These are phyloP conservation scores for Cyberlindnera euphorbiiphila DNA, from an alignment of 805 yeast species.

Conservation along the genomic window DNA sequence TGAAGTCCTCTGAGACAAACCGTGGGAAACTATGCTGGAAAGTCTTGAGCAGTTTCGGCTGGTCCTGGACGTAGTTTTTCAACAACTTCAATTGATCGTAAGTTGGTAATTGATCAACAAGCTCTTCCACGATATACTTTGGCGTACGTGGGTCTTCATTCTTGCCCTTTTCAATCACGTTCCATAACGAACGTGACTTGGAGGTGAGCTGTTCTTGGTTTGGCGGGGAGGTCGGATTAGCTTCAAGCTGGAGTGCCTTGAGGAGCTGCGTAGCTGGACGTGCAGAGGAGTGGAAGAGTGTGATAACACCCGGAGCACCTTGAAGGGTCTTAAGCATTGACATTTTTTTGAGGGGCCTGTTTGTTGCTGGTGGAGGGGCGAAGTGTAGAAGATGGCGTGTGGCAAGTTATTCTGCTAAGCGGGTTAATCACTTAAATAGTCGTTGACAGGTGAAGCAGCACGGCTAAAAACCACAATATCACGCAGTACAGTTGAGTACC, in stretches of 20 bases:
- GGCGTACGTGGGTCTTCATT: constrained; percentile 3
- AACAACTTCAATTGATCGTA: constrained; percentile 26
- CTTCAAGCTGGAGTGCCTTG: constrained; percentile 5
- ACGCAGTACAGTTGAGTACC: too few relatives aligned
- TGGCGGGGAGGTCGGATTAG: constrained; percentile 12
- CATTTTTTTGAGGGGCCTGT: constrained; percentile 31
- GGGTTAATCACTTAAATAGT: too few relatives aligned
- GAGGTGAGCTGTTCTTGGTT: constrained; percentile 6
- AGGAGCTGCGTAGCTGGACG: constrained; percentile 19
- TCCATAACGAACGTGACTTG: constrained; percentile 19
- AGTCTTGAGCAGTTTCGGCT: constrained; percentile 10
- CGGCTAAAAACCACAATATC: too few relatives aligned
- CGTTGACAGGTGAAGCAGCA: too few relatives aligned
- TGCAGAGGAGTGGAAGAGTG: constrained; percentile 34
- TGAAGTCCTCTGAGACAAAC: constrained; percentile 13
- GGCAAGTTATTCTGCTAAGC: too few relatives aligned
- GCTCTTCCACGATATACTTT: constrained; percentile 13
- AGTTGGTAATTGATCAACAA: constrained; percentile 21
- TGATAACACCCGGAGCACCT: constrained; percentile 40
- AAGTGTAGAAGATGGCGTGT: too few relatives aligned
- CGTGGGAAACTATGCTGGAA: constrained; percentile 24
- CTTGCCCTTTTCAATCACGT: constrained; percentile 17
- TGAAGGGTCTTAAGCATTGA: constrained; percentile 47
- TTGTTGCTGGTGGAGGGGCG: too few relatives aligned
- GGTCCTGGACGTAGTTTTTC: constrained; percentile 12